These are phyloP conservation scores for Wallacemonas rigidus DNA, from an alignment of 208 protist species.

Conservation along the genomic window DNA sequence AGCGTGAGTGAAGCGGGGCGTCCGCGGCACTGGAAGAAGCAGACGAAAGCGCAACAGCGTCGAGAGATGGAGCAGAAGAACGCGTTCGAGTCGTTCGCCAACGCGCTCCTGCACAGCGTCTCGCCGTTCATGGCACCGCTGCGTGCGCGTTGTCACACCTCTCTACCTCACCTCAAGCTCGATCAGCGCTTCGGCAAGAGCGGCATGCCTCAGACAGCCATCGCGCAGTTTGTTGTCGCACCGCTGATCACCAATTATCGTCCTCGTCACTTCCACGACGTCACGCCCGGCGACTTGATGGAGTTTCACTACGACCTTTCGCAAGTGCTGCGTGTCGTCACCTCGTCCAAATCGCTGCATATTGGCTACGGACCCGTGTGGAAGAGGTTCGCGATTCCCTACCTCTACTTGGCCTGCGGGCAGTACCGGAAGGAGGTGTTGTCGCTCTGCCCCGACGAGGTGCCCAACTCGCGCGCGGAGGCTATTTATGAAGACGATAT, in stretches of 20 bases:
- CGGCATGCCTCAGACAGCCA: slow-evolving; percentile 82
- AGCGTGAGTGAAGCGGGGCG: slow-evolving; percentile 13
- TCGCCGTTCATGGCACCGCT: slow-evolving; percentile 88
- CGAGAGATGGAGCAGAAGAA: slow-evolving; percentile 84
- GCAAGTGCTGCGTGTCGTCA: slow-evolving; percentile 62
- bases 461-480: slow-evolving; percentile 83
- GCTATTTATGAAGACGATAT: slow-evolving; percentile 85
- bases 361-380: slow-evolving; percentile 86
- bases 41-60: slow-evolving; percentile 78
- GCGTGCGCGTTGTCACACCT: slow-evolving; percentile 67
- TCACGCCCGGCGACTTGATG: slow-evolving; percentile 84
- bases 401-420: slow-evolving; percentile 68
- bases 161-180: slow-evolving; percentile 87
- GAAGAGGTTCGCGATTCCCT: slow-evolving; percentile 89
- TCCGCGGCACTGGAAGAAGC: slow-evolving; percentile 79
- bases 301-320: slow-evolving; percentile 90
- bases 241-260: slow-evolving; percentile 88
- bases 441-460: slow-evolving; percentile 80
- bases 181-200: slow-evolving; percentile 89
- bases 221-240: slow-evolving; percentile 85
- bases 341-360: slow-evolving; percentile 51
- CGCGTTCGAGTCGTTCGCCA: slow-evolving; percentile 88
- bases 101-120: slow-evolving; percentile 80
- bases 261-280: slow-evolving; percentile 86
- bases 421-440: slow-evolving; percentile 84